These are phyloP conservation scores for Acer campestre DNA, from an alignment of 345 rosid genomes.

Conservation along the genomic window DNA sequence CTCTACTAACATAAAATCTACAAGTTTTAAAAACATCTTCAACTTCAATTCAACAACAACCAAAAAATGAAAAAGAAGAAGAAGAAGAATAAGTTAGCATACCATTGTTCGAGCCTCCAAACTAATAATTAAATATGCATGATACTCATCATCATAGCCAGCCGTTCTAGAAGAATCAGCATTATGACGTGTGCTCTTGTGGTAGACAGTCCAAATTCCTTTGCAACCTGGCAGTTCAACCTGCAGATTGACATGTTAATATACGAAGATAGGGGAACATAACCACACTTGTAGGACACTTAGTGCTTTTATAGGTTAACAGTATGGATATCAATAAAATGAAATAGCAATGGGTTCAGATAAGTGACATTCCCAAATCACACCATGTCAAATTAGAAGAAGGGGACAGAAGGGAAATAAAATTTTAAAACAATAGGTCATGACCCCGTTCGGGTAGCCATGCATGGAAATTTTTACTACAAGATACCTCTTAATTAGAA, in stretches of 20 bases:
- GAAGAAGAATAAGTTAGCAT: conserved; percentile 26
- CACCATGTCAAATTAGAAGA: not conserved
- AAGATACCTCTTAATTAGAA: not conserved
- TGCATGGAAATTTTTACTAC: not conserved
- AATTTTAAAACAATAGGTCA: not conserved
- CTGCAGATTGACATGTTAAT: conserved; percentile 38
- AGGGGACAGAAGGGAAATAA: not conserved
- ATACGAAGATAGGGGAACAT: not conserved
- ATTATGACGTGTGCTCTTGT: conserved; percentile 79
- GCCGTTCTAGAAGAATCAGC: conserved; percentile 69
- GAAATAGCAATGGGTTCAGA: not conserved
- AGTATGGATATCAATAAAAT: not conserved
- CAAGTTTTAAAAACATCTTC: conserved; percentile 1
- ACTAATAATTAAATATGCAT: conserved; percentile 97
- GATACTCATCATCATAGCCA: conserved; percentile 82
- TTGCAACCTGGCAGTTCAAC: conserved; percentile 96
- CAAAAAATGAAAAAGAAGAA: not conserved
- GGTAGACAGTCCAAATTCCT: conserved; percentile 99
- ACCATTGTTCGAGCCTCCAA: conserved; percentile 97
- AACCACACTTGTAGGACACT: conserved; percentile 5
- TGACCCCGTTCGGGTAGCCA: not conserved
- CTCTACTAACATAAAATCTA: conserved; percentile 2
- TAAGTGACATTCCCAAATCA: not conserved
- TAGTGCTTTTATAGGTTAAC: conserved; percentile 4
- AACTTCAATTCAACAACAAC: conserved; percentile 5